Evolutionary conservation across 208 protist species (phyloP).

Genomic region (Zelonia costaricensis): DNA sequence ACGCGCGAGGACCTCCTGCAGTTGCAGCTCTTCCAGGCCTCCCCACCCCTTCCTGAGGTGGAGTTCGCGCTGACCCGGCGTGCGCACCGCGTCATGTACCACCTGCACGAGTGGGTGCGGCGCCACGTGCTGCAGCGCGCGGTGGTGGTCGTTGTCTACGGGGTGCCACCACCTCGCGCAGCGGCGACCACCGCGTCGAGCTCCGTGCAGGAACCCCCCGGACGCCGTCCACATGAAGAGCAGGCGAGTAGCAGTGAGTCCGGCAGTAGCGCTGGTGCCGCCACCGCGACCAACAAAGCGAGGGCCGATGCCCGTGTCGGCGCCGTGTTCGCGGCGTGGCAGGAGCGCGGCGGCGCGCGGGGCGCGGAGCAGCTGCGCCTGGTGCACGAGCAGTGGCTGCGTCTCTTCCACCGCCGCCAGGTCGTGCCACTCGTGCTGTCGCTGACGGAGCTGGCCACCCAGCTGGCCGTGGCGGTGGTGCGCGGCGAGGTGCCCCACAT

Average conservation of each 20-base stretch:
- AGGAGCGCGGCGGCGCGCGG: slow-evolving; percentile 11
- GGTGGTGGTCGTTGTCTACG: slow-evolving; percentile 67
- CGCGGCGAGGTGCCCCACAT: slow-evolving; percentile 15
- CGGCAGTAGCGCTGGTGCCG: not conserved
- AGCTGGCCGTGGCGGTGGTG: slow-evolving; percentile 30
- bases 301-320: not conserved
- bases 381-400: slow-evolving; percentile 60
- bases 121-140: slow-evolving; percentile 40
- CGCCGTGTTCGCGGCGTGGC: slow-evolving; percentile 6
- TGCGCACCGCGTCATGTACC: slow-evolving; percentile 42
- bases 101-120: slow-evolving; percentile 51
- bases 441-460: slow-evolving; percentile 35
- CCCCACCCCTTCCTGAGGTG: slow-evolving; percentile 61
- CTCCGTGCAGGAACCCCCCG: no score
- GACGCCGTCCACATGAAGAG: no score
- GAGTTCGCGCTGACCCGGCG: slow-evolving; percentile 58
- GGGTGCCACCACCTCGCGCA: slow-evolving; percentile 11
- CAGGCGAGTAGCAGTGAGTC: no score
- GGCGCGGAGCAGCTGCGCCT: slow-evolving; percentile 28
- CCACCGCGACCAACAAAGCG: not conserved
- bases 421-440: slow-evolving; percentile 59
- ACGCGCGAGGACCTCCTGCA: slow-evolving; percentile 45
- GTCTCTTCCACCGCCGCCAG: slow-evolving; percentile 60
- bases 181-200: not conserved
- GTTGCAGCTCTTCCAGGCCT: slow-evolving; percentile 69